These are phyloP conservation scores for Endogone sp. DNA, from an alignment of 192 early-diverging fungal genomes.

Conservation along the genomic window DNA sequence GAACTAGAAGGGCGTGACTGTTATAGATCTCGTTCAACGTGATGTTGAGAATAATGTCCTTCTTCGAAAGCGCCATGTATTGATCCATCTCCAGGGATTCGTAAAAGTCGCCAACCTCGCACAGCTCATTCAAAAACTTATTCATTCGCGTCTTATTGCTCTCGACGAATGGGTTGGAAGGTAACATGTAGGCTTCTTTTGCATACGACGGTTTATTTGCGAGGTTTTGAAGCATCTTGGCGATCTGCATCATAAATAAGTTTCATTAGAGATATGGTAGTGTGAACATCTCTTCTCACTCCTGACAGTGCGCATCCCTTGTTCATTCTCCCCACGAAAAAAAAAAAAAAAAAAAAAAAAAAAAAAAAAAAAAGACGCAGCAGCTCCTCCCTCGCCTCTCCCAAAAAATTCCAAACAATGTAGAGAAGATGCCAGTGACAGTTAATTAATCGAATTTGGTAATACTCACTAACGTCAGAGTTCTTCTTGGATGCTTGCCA, in stretches of 20 bases:
- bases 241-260: slow-evolving; percentile 47
- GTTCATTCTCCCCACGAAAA: too few species aligned
- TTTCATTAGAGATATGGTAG: not conserved
- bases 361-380: too few species aligned
- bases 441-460: not conserved
- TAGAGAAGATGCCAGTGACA: not conserved
- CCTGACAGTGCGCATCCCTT: too few species aligned
- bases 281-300: too few species aligned
- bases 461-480: slow-evolving; percentile 71
- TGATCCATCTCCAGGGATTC: slow-evolving; percentile 98
- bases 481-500: slow-evolving; percentile 74
- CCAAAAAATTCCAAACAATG: slow-evolving; percentile 1
- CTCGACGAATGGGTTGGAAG: slow-evolving; percentile 87
- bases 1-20: slow-evolving; percentile 78
- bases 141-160: slow-evolving; percentile 81
- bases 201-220: slow-evolving; percentile 91
- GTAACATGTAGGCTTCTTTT: slow-evolving; percentile 91
- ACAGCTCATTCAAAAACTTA: slow-evolving; percentile 85
- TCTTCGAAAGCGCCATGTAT: slow-evolving; percentile 92
- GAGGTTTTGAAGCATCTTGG: slow-evolving; percentile 93
- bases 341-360: too few species aligned
- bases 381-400: too few species aligned
- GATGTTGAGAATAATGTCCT: slow-evolving; percentile 84
- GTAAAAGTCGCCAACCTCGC: slow-evolving; percentile 94
- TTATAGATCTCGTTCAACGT: slow-evolving; percentile 94